Evolutionary conservation across 2,329 filamentous ascomycete species (phyloP).

Genomic region (Diaporthe eres): DNA sequence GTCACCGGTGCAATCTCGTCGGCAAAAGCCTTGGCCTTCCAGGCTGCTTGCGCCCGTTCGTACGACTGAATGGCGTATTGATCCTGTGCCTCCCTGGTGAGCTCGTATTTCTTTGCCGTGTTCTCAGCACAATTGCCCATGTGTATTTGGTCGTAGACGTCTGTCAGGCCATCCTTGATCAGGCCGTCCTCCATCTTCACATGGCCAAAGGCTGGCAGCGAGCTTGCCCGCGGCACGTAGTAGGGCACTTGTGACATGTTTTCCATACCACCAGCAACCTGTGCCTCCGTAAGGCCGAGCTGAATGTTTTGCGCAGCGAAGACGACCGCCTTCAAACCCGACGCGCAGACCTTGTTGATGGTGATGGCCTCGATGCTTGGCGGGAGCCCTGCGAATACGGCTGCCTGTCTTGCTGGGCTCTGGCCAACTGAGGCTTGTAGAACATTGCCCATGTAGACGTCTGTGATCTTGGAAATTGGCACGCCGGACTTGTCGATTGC

Average conservation of each 20-base stretch:
- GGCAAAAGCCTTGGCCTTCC: conserved; percentile 84
- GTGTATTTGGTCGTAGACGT: conserved; percentile 96
- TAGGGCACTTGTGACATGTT: conserved; percentile 97
- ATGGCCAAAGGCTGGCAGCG: conserved; percentile 88
- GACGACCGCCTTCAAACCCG: conserved; percentile 91
- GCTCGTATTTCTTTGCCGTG: conserved; percentile 87
- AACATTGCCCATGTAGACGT: conserved; percentile 99
- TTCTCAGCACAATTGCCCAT: conserved; percentile 98
- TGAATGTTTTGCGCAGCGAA: conserved; percentile 96
- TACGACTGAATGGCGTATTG: conserved; percentile 92
- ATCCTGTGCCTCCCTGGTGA: conserved; percentile 90
- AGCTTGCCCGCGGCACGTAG: conserved; percentile 86
- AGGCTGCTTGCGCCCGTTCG: conserved; percentile 89
- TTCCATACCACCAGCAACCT: conserved; percentile 97
- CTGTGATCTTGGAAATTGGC: conserved; percentile 83
- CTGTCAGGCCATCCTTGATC: conserved; percentile 94
- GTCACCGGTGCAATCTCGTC: conserved; percentile 94
- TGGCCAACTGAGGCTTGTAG: conserved; percentile 88
- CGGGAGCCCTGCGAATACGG: conserved; percentile 88
- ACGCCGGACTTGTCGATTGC: conserved; percentile 89
- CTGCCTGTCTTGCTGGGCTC: conserved; percentile 90
- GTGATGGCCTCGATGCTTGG: conserved; percentile 88
- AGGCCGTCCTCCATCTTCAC: conserved; percentile 91
- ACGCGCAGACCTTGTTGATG: conserved; percentile 98
- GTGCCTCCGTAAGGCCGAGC: conserved; percentile 87